These are phyloP conservation scores for Boletales sp. DNA, from an alignment of 768 basidiomycete species.

Conservation along the genomic window DNA sequence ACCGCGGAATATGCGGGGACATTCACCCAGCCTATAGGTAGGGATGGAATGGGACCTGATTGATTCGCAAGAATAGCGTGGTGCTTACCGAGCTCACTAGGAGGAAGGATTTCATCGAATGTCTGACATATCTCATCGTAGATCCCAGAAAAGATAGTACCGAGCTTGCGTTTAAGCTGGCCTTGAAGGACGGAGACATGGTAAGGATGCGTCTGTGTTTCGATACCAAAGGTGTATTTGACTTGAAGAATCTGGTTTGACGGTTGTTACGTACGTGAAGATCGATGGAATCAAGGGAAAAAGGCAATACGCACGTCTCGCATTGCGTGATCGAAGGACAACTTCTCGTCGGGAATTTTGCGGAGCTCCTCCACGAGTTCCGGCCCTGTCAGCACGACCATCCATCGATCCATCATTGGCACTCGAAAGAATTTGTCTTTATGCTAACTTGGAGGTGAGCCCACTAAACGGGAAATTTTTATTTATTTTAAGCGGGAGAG, in stretches of 20 bases:
- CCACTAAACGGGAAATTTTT: neutral
- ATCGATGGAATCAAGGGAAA: slow-evolving; percentile 1
- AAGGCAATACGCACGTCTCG: slow-evolving; percentile 32
- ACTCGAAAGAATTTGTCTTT: slow-evolving; percentile 42
- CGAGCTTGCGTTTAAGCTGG: slow-evolving; percentile 34
- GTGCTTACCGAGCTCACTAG: slow-evolving; percentile 16
- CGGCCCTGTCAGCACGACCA: slow-evolving; percentile 40
- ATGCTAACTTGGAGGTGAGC: slow-evolving; percentile 23
- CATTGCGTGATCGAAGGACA: slow-evolving; percentile 40
- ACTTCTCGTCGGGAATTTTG: slow-evolving; percentile 42
- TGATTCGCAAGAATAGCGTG: slow-evolving; percentile 8
- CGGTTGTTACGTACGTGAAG: slow-evolving; percentile 16
- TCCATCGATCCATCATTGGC: slow-evolving; percentile 42
- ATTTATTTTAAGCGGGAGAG: neutral
- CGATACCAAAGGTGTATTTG: slow-evolving; percentile 35
- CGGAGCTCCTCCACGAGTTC: slow-evolving; percentile 49
- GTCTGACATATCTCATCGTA: slow-evolving; percentile 31
- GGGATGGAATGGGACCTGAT: neutral
- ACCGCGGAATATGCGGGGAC: slow-evolving; percentile 26
- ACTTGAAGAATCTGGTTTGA: slow-evolving; percentile 36
- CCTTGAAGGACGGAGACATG: slow-evolving; percentile 32
- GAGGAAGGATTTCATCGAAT: slow-evolving; percentile 29
- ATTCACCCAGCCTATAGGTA: slow-evolving; percentile 27
- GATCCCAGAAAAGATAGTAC: slow-evolving; percentile 30
- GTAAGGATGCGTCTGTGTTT: slow-evolving; percentile 32